These are phyloP conservation scores for Fraxinus nigra DNA, from an alignment of 305 asterid genomes.

Conservation along the genomic window DNA sequence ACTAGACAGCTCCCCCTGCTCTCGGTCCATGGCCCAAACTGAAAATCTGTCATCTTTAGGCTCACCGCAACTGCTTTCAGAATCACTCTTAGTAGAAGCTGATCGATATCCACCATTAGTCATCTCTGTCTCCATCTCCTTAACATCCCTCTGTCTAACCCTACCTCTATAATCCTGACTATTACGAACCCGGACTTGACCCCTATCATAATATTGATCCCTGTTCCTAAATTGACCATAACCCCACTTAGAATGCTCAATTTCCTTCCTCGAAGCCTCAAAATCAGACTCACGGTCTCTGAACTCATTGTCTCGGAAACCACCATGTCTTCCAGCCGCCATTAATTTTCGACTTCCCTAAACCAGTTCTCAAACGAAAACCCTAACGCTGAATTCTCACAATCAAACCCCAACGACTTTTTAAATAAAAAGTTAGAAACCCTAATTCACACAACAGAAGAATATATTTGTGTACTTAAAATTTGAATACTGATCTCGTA, in stretches of 20 bases:
- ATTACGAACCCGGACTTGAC: conserved; percentile 27
- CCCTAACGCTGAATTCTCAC: neutral
- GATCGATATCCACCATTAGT: conserved; percentile 43
- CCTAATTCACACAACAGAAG: neutral
- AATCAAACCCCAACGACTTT: neutral
- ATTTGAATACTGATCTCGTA: neutral
- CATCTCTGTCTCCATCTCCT: conserved; percentile 40
- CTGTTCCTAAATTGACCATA: conserved; percentile 44
- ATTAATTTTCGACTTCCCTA: conserved; percentile 21
- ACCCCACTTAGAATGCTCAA: conserved; percentile 41
- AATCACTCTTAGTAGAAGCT: conserved; percentile 48
- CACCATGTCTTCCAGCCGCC: conserved; percentile 81
- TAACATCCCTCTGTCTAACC: conserved; percentile 52
- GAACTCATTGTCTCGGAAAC: conserved; percentile 57
- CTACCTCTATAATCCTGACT: conserved; percentile 37
- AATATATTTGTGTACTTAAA: neutral
- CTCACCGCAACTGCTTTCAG: conserved; percentile 44
- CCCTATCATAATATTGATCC: conserved; percentile 27
- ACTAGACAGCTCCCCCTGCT: conserved; percentile 86
- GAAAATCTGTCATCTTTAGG: conserved; percentile 26
- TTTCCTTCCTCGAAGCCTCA: conserved; percentile 45
- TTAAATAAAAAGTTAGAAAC: neutral
- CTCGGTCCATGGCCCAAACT: conserved; percentile 45
- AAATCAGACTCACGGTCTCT: conserved; percentile 58
- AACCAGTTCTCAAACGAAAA: neutral